Percentiles rank a stretch among this genome's conserved stretches.
Evolutionary conservation across 306 rosid genomes (phyloP).

Genomic region (Alnus rubra): DNA sequence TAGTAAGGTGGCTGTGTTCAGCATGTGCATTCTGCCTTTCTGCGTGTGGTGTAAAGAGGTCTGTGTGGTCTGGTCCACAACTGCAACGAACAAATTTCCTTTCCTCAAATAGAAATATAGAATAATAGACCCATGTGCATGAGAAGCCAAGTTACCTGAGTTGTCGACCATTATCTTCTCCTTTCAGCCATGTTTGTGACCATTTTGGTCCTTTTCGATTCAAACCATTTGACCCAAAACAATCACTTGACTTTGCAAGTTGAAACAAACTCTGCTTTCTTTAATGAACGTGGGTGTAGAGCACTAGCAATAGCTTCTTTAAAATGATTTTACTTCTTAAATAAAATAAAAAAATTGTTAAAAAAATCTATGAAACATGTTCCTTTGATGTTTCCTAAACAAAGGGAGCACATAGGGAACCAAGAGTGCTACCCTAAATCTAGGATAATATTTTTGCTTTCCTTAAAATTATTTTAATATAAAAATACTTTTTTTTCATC

Average conservation of each 20-base stretch:
- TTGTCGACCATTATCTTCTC: neutral
- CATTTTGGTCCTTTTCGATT: neutral
- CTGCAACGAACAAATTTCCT: neutral
- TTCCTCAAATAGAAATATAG: neutral
- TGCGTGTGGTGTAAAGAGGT: neutral
- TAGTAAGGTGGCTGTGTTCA: neutral
- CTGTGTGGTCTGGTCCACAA: neutral
- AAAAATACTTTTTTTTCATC: too few species aligned
- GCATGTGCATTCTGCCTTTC: neutral
- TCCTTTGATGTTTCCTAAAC: too few species aligned
- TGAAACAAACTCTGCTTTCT: neutral
- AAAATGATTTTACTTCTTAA: too few species aligned
- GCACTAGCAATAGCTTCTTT: too few species aligned
- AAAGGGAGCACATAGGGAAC: too few species aligned
- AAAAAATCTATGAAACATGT: too few species aligned
- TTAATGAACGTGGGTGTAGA: too few species aligned
- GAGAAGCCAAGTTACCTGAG: neutral
- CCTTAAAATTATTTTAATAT: too few species aligned
- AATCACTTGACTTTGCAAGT: neutral
- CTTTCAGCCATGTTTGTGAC: neutral
- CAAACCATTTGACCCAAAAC: constrained; percentile 23
- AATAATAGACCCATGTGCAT: neutral
- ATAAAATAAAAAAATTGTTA: too few species aligned
- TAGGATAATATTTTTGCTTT: too few species aligned
- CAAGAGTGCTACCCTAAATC: too few species aligned